Percentiles rank a stretch among this genome's conserved stretches.
phyloP scores from a whole-genome alignment of 2,329 filamentous ascomycete species.

The Fusarium mexicanum region DNA sequence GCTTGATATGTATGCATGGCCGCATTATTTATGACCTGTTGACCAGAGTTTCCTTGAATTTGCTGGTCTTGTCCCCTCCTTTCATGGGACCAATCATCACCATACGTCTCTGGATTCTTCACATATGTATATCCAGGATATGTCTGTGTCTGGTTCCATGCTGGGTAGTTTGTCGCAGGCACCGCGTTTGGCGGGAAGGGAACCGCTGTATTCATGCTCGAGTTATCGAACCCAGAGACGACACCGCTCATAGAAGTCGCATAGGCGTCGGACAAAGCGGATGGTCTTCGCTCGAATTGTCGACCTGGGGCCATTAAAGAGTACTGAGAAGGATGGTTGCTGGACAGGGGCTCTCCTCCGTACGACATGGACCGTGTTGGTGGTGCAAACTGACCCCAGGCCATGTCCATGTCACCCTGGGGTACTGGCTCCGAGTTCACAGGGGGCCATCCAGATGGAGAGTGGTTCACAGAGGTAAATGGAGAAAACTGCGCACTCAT shows the following conservation, averaged over 20 bases:
- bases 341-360: conserved; percentile 53
- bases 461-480: conserved; percentile 56
- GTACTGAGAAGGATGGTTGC: conserved; percentile 52
- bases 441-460: conserved; percentile 54
- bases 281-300: conserved; percentile 56
- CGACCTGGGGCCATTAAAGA: conserved; percentile 51
- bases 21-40: conserved; percentile 19
- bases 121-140: conserved; percentile 47
- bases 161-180: conserved; percentile 51
- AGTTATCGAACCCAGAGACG: conserved; percentile 50
- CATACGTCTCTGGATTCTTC: conserved; percentile 51
- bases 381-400: conserved; percentile 56
- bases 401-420: conserved; percentile 53
- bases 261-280: conserved; percentile 57
- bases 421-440: conserved; percentile 49
- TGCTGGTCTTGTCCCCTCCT: conserved; percentile 14
- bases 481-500: conserved; percentile 61
- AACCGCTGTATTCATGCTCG: conserved; percentile 41
- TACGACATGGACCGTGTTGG: conserved; percentile 60
- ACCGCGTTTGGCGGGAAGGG: conserved; percentile 53
- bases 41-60: conserved; percentile 17
- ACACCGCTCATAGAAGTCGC: conserved; percentile 51
- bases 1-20: conserved; percentile 23
- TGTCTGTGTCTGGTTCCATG: conserved; percentile 57
- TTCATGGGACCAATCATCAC: conserved; percentile 48